These are phyloP conservation scores for Coniosporium apollinis DNA, from an alignment of 495 filamentous ascomycete species.

Conservation along the genomic window DNA sequence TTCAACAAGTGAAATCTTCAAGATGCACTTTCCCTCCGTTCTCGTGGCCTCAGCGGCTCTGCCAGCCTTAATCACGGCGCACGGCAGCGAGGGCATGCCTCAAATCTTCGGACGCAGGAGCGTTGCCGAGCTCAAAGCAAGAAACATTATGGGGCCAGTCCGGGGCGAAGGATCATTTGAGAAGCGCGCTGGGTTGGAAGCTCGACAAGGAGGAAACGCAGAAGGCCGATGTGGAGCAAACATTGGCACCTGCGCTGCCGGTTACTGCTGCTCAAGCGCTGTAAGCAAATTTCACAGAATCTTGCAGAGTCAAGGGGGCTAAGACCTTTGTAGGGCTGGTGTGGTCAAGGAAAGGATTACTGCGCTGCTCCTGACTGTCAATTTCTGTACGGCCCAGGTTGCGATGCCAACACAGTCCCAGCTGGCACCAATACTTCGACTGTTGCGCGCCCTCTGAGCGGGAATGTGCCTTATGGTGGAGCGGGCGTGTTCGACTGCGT, in stretches of 20 bases:
- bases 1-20: too few relatives aligned
- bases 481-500: constrained; percentile 28
- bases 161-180: neutral
- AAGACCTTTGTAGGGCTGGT: too few relatives aligned
- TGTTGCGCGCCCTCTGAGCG: neutral
- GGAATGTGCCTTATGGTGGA: constrained; percentile 1
- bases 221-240: neutral
- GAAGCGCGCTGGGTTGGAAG: neutral
- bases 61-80: neutral
- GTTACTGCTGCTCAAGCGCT: neutral
- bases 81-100: neutral
- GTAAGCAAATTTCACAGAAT: too few relatives aligned
- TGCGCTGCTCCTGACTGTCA: neutral
- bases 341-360: neutral
- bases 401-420: neutral
- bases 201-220: neutral
- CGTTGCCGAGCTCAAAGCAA: neutral
- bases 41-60: too few relatives aligned
- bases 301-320: too few relatives aligned
- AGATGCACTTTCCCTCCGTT: too few relatives aligned
- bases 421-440: neutral
- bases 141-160: neutral
- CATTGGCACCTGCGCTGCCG: neutral
- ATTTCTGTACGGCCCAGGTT: neutral
- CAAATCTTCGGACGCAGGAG: neutral